Evolutionary conservation across 139 green algal species (phyloP), one percentile per base, ranked within the genome.

Genomic region (Chlorella sp.): DNA sequence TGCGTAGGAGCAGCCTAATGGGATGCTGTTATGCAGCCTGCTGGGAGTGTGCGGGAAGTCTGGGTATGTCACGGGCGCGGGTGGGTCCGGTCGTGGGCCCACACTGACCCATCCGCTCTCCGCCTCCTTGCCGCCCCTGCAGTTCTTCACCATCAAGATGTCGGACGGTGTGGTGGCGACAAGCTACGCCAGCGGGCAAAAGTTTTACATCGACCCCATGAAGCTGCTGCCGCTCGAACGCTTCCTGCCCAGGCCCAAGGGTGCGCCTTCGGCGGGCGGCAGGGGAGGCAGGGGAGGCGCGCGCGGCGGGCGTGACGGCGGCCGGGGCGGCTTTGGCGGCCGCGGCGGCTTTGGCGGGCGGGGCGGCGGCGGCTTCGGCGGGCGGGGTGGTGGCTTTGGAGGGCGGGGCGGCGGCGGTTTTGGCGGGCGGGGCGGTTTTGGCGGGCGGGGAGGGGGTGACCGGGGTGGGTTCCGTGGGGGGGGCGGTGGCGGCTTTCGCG

Each of bases 121-220:
- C 42, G 10, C 42, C 42, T 55, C 42, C 17, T 55, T 10, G 10
- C 10, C 17, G 42, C 17, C 17, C 17, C 10, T 69, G 76, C 80
- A 93, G 82, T 89, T 83, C 67, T 98, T 98, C 80, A 97, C 92
- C 0, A 84, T 99, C 30, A 99, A 99, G 82, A 97, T 98, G 92
- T 82, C 87, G 26, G 91, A 98, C 33, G 95, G 95, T 31, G 74
- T 99, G 1, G 76, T 97, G 31, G 95, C 95, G 5, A 93, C 90
- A 1, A 97, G 89, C 0, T 99, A 98, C 80, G 77, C 63, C 6
- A 67, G 76, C 17, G 95, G 94, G 10, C 91, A 98, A 80, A 98
- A 98, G 80, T 99, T 99, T 76, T 98, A 87, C 90, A 98, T 98
- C 67, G 91, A 97, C 83, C 93, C 95, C 20, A 80, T 85, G 29